Evolutionary conservation across 768 basidiomycete genomes (phyloP).

Genomic region (Pleurotus cornucopiae): DNA sequence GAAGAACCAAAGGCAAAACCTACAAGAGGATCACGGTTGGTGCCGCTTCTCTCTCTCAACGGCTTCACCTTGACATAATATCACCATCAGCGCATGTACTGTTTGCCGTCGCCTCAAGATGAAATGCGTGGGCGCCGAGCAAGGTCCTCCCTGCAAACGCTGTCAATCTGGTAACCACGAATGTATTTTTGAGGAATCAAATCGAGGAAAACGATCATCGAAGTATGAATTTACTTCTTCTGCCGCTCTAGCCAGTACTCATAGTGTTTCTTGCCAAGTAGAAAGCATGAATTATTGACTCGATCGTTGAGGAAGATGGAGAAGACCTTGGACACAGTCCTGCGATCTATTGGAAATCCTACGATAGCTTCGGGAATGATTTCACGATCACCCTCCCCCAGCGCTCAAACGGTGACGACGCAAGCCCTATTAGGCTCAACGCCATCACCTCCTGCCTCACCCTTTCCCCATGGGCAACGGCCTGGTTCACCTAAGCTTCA

Average conservation of each 20-base stretch:
- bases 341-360: constrained; percentile 85
- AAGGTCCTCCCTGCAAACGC: constrained; percentile 89
- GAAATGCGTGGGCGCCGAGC: constrained; percentile 89
- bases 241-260: constrained; percentile 19
- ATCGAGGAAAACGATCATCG: constrained; percentile 85
- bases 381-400: constrained; percentile 78
- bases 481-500: constrained; percentile 82
- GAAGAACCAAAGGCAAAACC: constrained; percentile 77
- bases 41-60: constrained; percentile 9
- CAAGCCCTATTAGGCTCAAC: constrained; percentile 52
- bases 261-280: constrained; percentile 26
- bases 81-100: constrained; percentile 69
- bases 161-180: constrained; percentile 78
- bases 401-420: constrained; percentile 47
- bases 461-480: constrained; percentile 24
- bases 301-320: constrained; percentile 89
- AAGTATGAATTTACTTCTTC: constrained; percentile 46
- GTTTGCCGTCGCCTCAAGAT: constrained; percentile 90
- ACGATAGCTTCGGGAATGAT: constrained; percentile 73
- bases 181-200: constrained; percentile 96
- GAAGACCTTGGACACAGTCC: constrained; percentile 85
- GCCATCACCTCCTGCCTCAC: constrained; percentile 39
- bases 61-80: constrained; percentile 10
- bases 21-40: constrained; percentile 80
- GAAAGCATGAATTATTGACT: constrained; percentile 81